A percentile compares a stretch with the other conserved stretches of the same genome.
Conservation (phyloP, 495 filamentous ascomycete genomes). For the Hyphodiscus hymeniophilus region DNA sequence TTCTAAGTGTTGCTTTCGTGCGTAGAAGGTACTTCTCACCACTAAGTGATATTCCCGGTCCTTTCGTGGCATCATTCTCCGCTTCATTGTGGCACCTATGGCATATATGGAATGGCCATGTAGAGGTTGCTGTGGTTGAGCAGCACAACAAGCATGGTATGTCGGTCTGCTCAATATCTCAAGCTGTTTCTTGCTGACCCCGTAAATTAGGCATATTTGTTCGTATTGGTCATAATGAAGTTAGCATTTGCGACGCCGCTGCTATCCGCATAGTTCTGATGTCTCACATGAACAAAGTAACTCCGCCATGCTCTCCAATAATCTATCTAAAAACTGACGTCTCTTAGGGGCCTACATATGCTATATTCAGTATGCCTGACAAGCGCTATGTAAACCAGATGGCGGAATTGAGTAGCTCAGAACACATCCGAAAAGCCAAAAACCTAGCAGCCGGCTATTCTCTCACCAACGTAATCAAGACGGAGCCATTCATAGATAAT, state of each 20-base stretch:
- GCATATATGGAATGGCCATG: conserved; percentile 1
- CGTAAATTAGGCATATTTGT: conserved; percentile 31
- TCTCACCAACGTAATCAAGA: conserved; percentile 33
- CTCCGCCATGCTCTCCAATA: background rate
- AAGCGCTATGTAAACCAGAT: conserved; percentile 36
- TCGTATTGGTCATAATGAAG: conserved; percentile 40
- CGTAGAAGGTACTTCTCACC: conserved; percentile 7
- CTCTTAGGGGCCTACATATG: conserved; percentile 19
- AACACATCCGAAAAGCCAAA: conserved; percentile 26
- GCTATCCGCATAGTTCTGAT: conserved; percentile 27
- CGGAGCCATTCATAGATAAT: conserved; percentile 31
- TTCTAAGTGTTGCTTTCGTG: background rate
- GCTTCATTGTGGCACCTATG: conserved; percentile 5
- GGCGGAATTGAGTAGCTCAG: conserved; percentile 31
- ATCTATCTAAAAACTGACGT: background rate
- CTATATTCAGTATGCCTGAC: conserved; percentile 31
- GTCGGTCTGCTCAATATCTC: background rate
- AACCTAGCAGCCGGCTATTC: conserved; percentile 32
- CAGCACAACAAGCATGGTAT: conserved; percentile 7
- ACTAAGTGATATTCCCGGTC: conserved; percentile 7
- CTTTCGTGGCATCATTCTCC: conserved; percentile 8
- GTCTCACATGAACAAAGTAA: conserved; percentile 21
- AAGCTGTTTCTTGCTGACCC: background rate
- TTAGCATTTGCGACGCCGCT: conserved; percentile 39
- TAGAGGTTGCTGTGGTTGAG: background rate